Conservation (phyloP, 257 asterid species). For the Solanum sejunctum region DNA sequence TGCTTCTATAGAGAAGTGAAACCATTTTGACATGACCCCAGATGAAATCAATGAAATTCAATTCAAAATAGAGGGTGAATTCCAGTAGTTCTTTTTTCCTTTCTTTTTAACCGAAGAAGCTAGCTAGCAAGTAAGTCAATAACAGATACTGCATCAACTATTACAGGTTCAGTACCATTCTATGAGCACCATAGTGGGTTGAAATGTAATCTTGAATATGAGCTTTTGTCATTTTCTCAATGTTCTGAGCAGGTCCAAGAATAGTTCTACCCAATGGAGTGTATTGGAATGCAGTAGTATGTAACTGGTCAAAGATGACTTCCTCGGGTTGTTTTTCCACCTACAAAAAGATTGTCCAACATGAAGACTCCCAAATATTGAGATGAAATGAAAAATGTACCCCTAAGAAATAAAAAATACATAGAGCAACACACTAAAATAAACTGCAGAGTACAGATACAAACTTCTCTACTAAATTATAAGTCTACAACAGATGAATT, state of each 20-base stretch:
- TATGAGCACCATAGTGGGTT: conserved; percentile 67
- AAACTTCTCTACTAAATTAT: neutral
- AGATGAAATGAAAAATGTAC: neutral
- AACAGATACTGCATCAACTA: neutral
- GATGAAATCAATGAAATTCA: neutral
- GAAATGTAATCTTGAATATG: conserved; percentile 48
- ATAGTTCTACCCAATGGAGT: conserved; percentile 79
- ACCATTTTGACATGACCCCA: neutral
- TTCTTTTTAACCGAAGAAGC: neutral
- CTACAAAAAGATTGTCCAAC: conserved; percentile 20
- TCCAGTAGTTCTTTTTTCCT: neutral
- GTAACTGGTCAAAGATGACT: conserved; percentile 80
- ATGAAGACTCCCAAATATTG: neutral
- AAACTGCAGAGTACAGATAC: neutral
- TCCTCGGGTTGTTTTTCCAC: conserved; percentile 75
- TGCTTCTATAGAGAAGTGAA: neutral
- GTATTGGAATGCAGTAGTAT: conserved; percentile 86
- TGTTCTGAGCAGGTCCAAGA: conserved; percentile 74
- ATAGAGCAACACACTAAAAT: neutral
- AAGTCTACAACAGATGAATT: neutral
- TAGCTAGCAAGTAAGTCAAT: neutral
- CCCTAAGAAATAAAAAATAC: neutral
- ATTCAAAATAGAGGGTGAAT: neutral
- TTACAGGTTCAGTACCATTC: conserved; percentile 38
- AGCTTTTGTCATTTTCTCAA: conserved; percentile 36